Conservation (phyloP, 257 asterid species). For the Capsicum pubescens region DNA sequence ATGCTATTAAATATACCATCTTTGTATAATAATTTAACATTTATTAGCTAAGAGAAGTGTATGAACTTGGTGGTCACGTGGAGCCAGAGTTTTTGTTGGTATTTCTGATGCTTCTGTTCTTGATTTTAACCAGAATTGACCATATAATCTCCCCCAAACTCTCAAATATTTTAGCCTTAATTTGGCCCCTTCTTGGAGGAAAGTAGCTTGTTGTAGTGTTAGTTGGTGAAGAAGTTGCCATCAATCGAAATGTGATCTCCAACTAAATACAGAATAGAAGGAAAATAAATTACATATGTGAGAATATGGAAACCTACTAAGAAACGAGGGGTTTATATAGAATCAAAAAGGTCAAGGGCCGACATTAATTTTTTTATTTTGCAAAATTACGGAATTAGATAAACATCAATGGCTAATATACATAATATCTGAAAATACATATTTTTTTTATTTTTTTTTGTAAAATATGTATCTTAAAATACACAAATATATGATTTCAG, state of each 20-base stretch:
- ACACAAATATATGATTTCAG: too few species aligned
- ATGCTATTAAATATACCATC: not conserved
- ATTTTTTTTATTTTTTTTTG: too few species aligned
- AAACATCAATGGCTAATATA: too few species aligned
- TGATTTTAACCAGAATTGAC: conserved; percentile 16
- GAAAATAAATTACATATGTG: not conserved
- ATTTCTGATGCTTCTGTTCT: not conserved
- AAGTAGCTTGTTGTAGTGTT: not conserved
- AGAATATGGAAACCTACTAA: not conserved
- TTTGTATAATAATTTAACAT: not conserved
- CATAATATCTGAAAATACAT: too few species aligned
- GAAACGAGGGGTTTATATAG: not conserved
- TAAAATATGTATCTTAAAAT: too few species aligned
- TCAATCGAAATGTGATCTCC: not conserved
- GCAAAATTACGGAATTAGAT: too few species aligned
- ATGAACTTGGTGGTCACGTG: not conserved
- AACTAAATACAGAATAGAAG: not conserved
- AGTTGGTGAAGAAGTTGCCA: not conserved
- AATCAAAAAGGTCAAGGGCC: not conserved
- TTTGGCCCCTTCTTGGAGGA: conserved; percentile 29
- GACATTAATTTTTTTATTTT: not conserved
- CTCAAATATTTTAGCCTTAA: conserved; percentile 26
- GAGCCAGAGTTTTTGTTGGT: not conserved
- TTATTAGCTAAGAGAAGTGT: not conserved
- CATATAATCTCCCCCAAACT: not conserved